These are phyloP conservation scores for Stephanodiscus triporus DNA, from an alignment of 108 stramenopile genomes.

Conservation along the genomic window DNA sequence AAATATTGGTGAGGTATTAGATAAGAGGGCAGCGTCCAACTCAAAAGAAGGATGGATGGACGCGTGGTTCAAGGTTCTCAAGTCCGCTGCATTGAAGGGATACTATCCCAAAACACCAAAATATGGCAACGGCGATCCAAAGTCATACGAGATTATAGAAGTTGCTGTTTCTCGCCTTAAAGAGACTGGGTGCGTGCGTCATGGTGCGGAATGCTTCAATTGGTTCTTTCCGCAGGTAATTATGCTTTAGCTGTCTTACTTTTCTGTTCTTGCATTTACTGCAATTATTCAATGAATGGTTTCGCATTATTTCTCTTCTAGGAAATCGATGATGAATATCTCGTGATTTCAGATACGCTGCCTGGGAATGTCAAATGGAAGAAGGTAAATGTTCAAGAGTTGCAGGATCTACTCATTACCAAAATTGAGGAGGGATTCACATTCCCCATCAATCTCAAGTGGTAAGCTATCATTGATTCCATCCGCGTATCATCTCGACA, in stretches of 20 bases:
- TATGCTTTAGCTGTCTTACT: not conserved
- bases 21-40: slow-evolving; percentile 17
- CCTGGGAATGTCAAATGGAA: slow-evolving; percentile 48
- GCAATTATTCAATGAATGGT: not conserved
- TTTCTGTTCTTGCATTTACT: not conserved
- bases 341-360: slow-evolving; percentile 59
- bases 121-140: slow-evolving; percentile 63
- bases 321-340: slow-evolving; percentile 62
- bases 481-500: not conserved
- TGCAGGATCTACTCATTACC: slow-evolving; percentile 51
- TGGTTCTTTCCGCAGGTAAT: slow-evolving; percentile 57
- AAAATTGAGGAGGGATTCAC: slow-evolving; percentile 63
- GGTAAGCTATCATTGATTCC: not conserved
- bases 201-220: slow-evolving; percentile 76
- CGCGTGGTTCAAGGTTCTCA: slow-evolving; percentile 57
- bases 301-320: slow-evolving; percentile 1
- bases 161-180: slow-evolving; percentile 43
- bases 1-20: slow-evolving; percentile 48
- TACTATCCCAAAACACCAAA: slow-evolving; percentile 53
- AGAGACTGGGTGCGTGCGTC: slow-evolving; percentile 58
- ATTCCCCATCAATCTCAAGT: slow-evolving; percentile 62
- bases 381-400: slow-evolving; percentile 45
- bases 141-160: slow-evolving; percentile 57
- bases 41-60: slow-evolving; percentile 38
- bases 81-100: slow-evolving; percentile 41